A percentile compares a stretch with the other conserved stretches of the same genome.
phyloP scores from a whole-genome alignment of 805 yeast genomes.

The Ogataea nonfermentans region DNA sequence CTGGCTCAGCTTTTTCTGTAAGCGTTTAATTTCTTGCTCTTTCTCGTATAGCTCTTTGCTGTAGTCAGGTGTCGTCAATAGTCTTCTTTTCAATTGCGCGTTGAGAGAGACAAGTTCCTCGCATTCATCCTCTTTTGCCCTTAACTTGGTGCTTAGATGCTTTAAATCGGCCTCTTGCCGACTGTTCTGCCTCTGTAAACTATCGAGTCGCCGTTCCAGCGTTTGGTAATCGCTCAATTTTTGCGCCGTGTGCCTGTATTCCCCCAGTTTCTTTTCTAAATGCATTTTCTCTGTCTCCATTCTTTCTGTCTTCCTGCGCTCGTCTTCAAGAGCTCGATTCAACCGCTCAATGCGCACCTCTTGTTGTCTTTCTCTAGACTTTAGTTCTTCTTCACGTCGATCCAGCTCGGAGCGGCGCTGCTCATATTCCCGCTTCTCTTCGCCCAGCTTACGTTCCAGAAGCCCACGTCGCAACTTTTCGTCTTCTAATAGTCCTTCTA shows the following conservation, averaged over 20 bases:
- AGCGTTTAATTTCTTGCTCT: neutral
- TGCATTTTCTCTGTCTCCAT: neutral
- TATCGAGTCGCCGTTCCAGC: neutral
- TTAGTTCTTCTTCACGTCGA: neutral
- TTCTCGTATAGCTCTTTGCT: neutral
- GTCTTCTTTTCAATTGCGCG: neutral
- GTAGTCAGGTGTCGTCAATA: neutral
- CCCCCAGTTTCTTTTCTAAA: neutral
- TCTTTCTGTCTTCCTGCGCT: neutral
- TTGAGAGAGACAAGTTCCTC: neutral
- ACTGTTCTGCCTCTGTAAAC: neutral
- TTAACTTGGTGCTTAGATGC: neutral
- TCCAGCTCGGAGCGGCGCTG: constrained; percentile 4
- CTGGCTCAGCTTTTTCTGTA: neutral
- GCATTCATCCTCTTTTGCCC: neutral
- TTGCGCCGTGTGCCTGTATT: neutral
- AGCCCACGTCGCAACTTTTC: constrained; percentile 5
- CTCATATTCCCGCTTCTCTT: constrained; percentile 7
- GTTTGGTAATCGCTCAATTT: neutral
- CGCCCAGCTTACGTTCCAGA: constrained; percentile 7
- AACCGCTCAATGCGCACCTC: neutral
- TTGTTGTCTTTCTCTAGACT: constrained; percentile 1
- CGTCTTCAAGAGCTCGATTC: constrained; percentile 2
- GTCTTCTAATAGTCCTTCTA: constrained; percentile 6
- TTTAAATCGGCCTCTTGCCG: neutral